Percentiles rank a stretch among this genome's conserved stretches.
Conservation (phyloP, 2,329 filamentous ascomycete species). For the Calonectria pteridis region DNA sequence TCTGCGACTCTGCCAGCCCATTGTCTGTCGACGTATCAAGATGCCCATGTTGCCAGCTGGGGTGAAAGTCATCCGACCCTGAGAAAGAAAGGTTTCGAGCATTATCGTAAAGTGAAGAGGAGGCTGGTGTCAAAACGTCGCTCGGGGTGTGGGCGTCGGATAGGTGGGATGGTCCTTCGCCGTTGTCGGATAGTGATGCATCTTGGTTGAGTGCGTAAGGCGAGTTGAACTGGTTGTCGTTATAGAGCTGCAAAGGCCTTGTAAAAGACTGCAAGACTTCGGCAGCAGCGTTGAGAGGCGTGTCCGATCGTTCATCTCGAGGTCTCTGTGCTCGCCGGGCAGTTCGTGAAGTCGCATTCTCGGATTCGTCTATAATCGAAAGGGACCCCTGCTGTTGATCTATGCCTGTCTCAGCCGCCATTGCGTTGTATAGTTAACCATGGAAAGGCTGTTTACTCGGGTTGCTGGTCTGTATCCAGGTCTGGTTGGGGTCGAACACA, state of each 20-base stretch:
- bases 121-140: not conserved
- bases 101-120: not conserved
- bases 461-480: slow-evolving; percentile 25
- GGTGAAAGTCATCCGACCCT: not conserved
- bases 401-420: not conserved
- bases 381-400: slow-evolving; percentile 1
- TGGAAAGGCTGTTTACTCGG: slow-evolving; percentile 1
- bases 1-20: not conserved
- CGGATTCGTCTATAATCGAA: slow-evolving; percentile 28
- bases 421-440: not conserved
- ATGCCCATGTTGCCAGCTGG: not conserved
- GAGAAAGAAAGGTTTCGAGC: not conserved
- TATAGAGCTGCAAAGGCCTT: not conserved
- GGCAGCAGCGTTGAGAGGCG: slow-evolving; percentile 18
- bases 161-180: not conserved
- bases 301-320: slow-evolving; percentile 13
- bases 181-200: not conserved
- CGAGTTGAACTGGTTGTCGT: not conserved
- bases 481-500: slow-evolving; percentile 32
- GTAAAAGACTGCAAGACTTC: slow-evolving; percentile 25
- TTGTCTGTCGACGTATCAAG: not conserved
- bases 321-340: not conserved
- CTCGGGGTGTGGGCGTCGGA: not conserved
- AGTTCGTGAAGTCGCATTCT: not conserved
- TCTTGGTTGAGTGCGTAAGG: not conserved